phyloP scores from a whole-genome alignment of 192 early-diverging fungal species.

The Thamnidium elegans region DNA sequence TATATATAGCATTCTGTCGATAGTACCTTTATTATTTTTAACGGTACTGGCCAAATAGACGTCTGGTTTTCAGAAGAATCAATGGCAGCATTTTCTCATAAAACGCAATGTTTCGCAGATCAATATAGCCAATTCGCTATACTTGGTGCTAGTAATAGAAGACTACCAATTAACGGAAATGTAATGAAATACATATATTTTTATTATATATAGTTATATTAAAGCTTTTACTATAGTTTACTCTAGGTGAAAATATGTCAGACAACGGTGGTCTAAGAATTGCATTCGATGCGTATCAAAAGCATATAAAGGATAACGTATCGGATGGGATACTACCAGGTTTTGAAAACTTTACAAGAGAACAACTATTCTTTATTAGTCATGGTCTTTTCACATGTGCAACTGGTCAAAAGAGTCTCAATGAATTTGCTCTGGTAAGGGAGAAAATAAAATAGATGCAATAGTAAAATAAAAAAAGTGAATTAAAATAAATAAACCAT shows the following conservation, averaged over 20 bases:
- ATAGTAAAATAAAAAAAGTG: not conserved
- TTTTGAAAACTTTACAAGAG: slow-evolving; percentile 41
- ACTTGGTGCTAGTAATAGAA: slow-evolving; percentile 35
- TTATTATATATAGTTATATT: not conserved
- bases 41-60: slow-evolving; percentile 46
- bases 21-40: slow-evolving; percentile 47
- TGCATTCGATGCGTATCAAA: slow-evolving; percentile 44
- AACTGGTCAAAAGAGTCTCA: slow-evolving; percentile 32
- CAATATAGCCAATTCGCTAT: slow-evolving; percentile 59
- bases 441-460: not conserved
- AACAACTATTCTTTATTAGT: slow-evolving; percentile 63
- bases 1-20: slow-evolving; percentile 62
- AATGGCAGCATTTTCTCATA: slow-evolving; percentile 41
- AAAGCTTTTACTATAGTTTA: slow-evolving; percentile 26
- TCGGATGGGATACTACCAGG: slow-evolving; percentile 42
- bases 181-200: not conserved
- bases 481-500: not conserved
- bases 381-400: slow-evolving; percentile 63
- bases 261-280: slow-evolving; percentile 62
- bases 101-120: slow-evolving; percentile 61
- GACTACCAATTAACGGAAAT: slow-evolving; percentile 49
- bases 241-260: slow-evolving; percentile 61
- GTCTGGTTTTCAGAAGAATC: slow-evolving; percentile 43
- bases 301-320: slow-evolving; percentile 24
- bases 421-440: slow-evolving; percentile 3